Conservation (phyloP, 1,284 basidiomycete genomes). For the Melampsora americana region DNA sequence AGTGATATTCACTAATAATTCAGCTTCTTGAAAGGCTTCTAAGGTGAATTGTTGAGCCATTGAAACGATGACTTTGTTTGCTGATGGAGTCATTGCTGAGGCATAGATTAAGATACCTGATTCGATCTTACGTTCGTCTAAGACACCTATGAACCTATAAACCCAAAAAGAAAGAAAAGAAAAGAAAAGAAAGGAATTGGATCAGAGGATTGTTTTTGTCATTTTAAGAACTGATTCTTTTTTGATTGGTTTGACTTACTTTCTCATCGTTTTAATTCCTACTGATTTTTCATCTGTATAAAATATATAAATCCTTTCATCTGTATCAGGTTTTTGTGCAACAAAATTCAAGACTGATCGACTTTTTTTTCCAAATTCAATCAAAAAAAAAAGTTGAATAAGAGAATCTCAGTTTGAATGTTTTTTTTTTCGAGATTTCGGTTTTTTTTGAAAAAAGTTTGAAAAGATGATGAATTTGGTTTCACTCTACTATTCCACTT, state of each 20-base stretch:
- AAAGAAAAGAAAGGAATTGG: background rate
- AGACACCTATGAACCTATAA: conserved; percentile 72
- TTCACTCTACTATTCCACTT: conserved; percentile 54
- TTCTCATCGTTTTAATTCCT: conserved; percentile 91
- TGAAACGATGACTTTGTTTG: conserved; percentile 85
- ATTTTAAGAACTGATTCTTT: too few relatives aligned
- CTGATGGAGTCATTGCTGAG: conserved; percentile 92
- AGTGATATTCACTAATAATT: conserved; percentile 95
- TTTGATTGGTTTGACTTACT: conserved; percentile 71
- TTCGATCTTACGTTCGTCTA: conserved; percentile 84
- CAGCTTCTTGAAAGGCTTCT: conserved; percentile 95
- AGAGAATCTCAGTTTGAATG: conserved; percentile 37
- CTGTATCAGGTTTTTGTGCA: conserved; percentile 66
- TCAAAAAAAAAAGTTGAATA: conserved; percentile 47
- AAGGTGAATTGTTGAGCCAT: conserved; percentile 81
- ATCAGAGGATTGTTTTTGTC: conserved; percentile 5
- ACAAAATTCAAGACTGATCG: conserved; percentile 83
- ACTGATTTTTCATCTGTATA: conserved; percentile 90
- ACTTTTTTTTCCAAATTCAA: conserved; percentile 58
- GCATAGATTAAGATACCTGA: conserved; percentile 93
- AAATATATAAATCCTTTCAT: conserved; percentile 85
- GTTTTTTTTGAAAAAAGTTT: background rate
- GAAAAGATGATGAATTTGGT: too few relatives aligned
- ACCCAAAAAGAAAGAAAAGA: background rate
- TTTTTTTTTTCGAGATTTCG: background rate